Conservation (phyloP, 2,329 filamentous ascomycete species). For the Cyphellophora attinorum region DNA sequence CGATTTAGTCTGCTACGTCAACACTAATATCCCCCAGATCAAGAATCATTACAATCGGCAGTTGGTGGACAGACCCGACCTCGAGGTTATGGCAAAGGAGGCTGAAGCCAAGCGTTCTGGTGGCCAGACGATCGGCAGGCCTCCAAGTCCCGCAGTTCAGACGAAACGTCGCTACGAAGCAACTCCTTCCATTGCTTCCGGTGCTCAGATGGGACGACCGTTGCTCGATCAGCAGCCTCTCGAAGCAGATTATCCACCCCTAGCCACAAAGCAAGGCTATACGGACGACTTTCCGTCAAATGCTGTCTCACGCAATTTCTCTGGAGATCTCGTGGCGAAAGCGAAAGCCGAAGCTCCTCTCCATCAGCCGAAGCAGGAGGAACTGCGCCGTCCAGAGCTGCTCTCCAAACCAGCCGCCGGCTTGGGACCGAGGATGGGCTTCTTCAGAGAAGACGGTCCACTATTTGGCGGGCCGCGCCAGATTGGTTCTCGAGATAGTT, state of each 20-base stretch:
- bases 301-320: conserved; percentile 9
- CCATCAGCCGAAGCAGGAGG: conserved; percentile 2
- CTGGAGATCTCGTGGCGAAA: conserved; percentile 12
- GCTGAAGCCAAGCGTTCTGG: conserved; percentile 35
- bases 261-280: conserved; percentile 23
- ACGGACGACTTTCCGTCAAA: conserved; percentile 17
- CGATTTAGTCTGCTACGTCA: not conserved
- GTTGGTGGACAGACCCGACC: conserved; percentile 33
- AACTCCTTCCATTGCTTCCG: conserved; percentile 28
- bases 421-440: conserved; percentile 34
- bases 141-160: conserved; percentile 32
- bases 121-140: conserved; percentile 33
- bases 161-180: conserved; percentile 38
- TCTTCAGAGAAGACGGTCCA: conserved; percentile 32
- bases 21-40: conserved; percentile 25
- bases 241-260: conserved; percentile 29
- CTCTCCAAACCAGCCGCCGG: conserved; percentile 21
- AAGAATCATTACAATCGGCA: conserved; percentile 40
- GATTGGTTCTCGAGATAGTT: conserved; percentile 24
- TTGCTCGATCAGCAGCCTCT: conserved; percentile 24
- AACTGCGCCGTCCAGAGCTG: conserved; percentile 17
- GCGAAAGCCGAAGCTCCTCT: conserved; percentile 3
- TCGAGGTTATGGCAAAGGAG: conserved; percentile 31
- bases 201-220: conserved; percentile 9
- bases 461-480: conserved; percentile 21